Percentiles rank a stretch among this genome's conserved stretches.
These are phyloP conservation scores for Claviceps sp. DNA, from an alignment of 2,329 filamentous ascomycete species.

Conservation along the genomic window DNA sequence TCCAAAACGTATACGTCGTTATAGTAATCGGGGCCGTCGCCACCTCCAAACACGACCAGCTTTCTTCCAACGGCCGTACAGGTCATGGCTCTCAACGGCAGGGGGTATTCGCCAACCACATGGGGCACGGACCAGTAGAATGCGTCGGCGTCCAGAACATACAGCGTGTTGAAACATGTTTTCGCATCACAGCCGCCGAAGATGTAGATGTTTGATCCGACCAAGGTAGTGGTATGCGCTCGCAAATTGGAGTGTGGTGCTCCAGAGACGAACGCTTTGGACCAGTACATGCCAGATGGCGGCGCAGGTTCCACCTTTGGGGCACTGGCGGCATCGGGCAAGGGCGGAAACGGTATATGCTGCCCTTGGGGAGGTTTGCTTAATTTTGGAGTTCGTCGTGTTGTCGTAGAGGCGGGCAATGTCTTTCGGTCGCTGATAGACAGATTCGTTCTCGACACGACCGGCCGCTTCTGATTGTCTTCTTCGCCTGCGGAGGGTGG, in stretches of 20 bases:
- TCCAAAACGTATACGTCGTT: conserved; percentile 62
- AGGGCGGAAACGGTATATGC: conserved; percentile 40
- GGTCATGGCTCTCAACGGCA: conserved; percentile 56
- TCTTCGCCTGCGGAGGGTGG: conserved; percentile 15
- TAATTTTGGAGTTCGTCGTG: conserved; percentile 7
- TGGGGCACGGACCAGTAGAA: conserved; percentile 57
- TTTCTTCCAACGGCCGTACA: conserved; percentile 60
- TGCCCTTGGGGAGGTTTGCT: conserved; percentile 22
- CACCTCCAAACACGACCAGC: conserved; percentile 55
- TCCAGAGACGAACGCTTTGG: conserved; percentile 49
- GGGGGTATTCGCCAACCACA: conserved; percentile 50
- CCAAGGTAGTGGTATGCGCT: conserved; percentile 52
- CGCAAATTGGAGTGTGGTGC: conserved; percentile 46
- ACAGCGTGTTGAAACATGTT: conserved; percentile 56
- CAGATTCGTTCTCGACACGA: background rate
- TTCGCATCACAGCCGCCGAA: conserved; percentile 57
- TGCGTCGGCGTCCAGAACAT: conserved; percentile 55
- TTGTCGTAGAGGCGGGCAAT: conserved; percentile 7
- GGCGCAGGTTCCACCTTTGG: conserved; percentile 50
- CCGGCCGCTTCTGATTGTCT: conserved; percentile 16
- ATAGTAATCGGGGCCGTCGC: conserved; percentile 57
- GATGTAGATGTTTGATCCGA: conserved; percentile 54
- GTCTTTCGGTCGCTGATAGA: conserved; percentile 17
- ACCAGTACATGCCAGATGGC: conserved; percentile 63
- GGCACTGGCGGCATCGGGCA: conserved; percentile 41